These are phyloP conservation scores for Pseudovirgaria hyperparasitica DNA, from an alignment of 2,329 filamentous ascomycete species.

Conservation along the genomic window DNA sequence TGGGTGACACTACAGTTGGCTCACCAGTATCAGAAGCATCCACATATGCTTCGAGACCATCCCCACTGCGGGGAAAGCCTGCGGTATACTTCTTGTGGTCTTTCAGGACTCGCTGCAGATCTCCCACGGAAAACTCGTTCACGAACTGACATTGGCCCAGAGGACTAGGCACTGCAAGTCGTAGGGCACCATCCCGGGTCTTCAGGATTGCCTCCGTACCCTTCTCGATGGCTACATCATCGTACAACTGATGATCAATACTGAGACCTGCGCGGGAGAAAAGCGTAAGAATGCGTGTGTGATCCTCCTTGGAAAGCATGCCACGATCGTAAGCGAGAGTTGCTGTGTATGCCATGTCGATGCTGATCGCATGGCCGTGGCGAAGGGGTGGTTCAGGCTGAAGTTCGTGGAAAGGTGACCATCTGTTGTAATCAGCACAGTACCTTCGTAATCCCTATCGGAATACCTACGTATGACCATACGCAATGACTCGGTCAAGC, in stretches of 20 bases:
- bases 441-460: background rate
- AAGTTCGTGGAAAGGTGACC: slow-evolving; percentile 61
- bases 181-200: slow-evolving; percentile 55
- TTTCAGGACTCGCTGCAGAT: slow-evolving; percentile 48
- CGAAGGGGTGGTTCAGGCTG: slow-evolving; percentile 55
- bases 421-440: slow-evolving; percentile 27
- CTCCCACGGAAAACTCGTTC: slow-evolving; percentile 50
- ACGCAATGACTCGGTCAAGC: slow-evolving; percentile 59
- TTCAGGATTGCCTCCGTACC: slow-evolving; percentile 57
- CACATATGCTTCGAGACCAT: slow-evolving; percentile 56
- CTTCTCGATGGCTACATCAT: slow-evolving; percentile 51
- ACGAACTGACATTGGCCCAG: slow-evolving; percentile 55
- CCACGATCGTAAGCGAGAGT: slow-evolving; percentile 53
- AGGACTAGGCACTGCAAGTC: slow-evolving; percentile 55
- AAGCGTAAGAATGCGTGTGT: slow-evolving; percentile 49
- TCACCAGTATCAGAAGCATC: slow-evolving; percentile 54
- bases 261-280: slow-evolving; percentile 59
- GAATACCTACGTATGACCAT: slow-evolving; percentile 51
- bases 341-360: slow-evolving; percentile 65
- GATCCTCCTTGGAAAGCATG: slow-evolving; percentile 46
- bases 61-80: slow-evolving; percentile 49
- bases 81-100: slow-evolving; percentile 53
- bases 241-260: slow-evolving; percentile 58
- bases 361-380: slow-evolving; percentile 62
- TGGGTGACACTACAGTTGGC: background rate